Evolutionary conservation across 2,329 filamentous ascomycete species (phyloP), one percentile per base, ranked within the genome.

Genomic region (Botrytis elliptica): DNA sequence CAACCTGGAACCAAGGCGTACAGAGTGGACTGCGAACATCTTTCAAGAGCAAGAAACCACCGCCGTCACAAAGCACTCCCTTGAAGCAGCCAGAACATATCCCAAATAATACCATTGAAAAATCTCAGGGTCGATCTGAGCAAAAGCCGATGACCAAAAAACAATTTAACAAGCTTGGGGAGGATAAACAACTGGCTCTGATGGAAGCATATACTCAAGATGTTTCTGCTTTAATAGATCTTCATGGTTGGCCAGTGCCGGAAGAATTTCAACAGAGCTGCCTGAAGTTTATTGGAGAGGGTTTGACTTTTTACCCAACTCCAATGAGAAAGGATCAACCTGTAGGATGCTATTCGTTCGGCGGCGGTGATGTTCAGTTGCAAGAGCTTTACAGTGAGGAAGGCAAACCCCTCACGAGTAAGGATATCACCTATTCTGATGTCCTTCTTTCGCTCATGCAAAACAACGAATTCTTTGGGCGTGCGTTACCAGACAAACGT

Each of bases 11-110:
- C 69, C 81, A 83, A 73, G 82, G 82, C 33, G 82, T 81, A 38
- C 83, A 83, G 66, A 80, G 79, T 62, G 80, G 81, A 14, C 81
- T 85, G 64, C 80, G 85, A 57, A 86, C 83, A 25, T 82, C 82
- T 1, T 82, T 85, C 70, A 80, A 82, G 18, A 74, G 59, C 60
- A 79, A 75, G 71, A 55, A 42, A 22, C 8, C 49, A n/a, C 3
- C 42, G 42, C 49, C 14, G 25, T 22, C 46, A 14, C 59, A 65
- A 22, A 71, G 36, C 10, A 36, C 57, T 40, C 20, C 42, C 42
- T 25, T 20, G 2, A 52, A 65, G n/a, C 33, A 38, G 36, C 44
- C 40, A 52, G 29, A 42, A 29, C 38, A n/a, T 29, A 38, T 18
- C 33, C 16, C 42, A 40, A 63, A 69, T 65, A 33, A 63, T 64